Conservation (phyloP, 257 asterid species). For the Verbena officinalis region DNA sequence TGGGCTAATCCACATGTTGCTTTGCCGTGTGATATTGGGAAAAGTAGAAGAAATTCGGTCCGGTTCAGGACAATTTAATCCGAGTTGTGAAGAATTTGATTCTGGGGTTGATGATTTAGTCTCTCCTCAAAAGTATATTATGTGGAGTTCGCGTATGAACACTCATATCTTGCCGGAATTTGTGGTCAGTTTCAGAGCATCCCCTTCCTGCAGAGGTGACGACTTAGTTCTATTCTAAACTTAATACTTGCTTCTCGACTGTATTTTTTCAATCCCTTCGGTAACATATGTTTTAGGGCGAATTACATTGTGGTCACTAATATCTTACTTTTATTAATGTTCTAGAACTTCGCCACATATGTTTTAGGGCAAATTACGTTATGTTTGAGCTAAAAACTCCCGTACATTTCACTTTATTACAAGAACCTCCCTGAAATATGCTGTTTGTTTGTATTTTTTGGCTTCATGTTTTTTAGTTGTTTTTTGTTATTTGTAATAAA, state of each 20-base stretch:
- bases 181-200: slow-evolving; percentile 48
- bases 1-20: slow-evolving; percentile 53
- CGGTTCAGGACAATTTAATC: slow-evolving; percentile 42
- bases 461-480: too few relatives aligned
- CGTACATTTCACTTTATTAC: too few relatives aligned
- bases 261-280: too few relatives aligned
- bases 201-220: slow-evolving; percentile 40
- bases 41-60: slow-evolving; percentile 41
- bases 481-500: too few relatives aligned
- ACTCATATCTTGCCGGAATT: slow-evolving; percentile 65
- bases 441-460: too few relatives aligned
- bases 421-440: too few relatives aligned
- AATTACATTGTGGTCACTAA: too few relatives aligned
- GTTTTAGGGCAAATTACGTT: too few relatives aligned
- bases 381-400: too few relatives aligned
- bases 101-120: slow-evolving; percentile 53
- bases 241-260: not conserved
- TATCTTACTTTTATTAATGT: too few relatives aligned
- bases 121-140: slow-evolving; percentile 50
- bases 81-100: slow-evolving; percentile 58
- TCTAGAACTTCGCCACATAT: too few relatives aligned
- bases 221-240: not conserved
- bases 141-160: slow-evolving; percentile 64
- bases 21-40: slow-evolving; percentile 68
- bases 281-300: too few relatives aligned